Conservation (phyloP, 805 yeast species). For the Grigorovia humatica region DNA sequence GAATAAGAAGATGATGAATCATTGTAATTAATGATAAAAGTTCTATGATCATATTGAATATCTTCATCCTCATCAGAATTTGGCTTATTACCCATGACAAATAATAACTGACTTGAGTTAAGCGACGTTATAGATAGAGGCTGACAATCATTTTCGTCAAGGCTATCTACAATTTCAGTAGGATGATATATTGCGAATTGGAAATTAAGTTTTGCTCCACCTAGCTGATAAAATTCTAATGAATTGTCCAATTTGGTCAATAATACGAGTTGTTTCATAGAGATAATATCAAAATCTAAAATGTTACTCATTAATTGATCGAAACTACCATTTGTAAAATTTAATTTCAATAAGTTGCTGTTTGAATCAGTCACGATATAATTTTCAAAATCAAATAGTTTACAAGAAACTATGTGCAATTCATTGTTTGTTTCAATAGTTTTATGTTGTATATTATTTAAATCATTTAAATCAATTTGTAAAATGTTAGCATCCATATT, state of each 20-base stretch:
- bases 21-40: constrained; percentile 12
- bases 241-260: neutral
- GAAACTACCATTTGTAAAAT: no score
- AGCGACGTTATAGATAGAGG: constrained; percentile 18
- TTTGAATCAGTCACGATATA: neutral
- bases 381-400: no score
- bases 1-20: constrained; percentile 9
- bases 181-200: constrained; percentile 20
- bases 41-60: constrained; percentile 21
- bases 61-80: constrained; percentile 12
- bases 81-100: constrained; percentile 25
- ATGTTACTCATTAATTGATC: neutral
- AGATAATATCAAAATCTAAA: constrained; percentile 1
- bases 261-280: constrained; percentile 2
- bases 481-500: constrained; percentile 4
- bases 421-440: neutral
- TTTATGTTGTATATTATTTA: no score
- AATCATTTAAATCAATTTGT: neutral
- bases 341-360: no score
- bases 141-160: constrained; percentile 26
- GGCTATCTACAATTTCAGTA: constrained; percentile 16
- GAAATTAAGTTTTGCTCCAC: constrained; percentile 5
- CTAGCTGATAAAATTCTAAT: neutral
- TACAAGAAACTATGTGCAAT: neutral
- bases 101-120: constrained; percentile 14